Evolutionary conservation across 441 rosid species (phyloP).

Genomic region (Pelargonium cotyledonis): DNA sequence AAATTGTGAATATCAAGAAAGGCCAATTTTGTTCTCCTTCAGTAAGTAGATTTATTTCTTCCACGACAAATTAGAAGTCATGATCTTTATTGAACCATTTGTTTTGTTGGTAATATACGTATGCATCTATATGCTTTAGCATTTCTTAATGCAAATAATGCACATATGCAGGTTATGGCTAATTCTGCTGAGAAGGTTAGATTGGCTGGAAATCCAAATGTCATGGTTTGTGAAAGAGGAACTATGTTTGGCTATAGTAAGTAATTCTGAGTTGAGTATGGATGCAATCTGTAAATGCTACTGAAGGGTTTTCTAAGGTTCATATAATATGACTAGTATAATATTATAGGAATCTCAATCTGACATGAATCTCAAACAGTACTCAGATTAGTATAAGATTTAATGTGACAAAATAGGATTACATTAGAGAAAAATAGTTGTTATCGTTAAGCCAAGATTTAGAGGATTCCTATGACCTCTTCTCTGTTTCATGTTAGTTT

Average conservation of each 20-base stretch:
- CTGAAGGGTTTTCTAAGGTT: too few relatives aligned
- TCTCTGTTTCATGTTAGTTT: background rate
- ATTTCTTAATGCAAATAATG: conserved; percentile 10
- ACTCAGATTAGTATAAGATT: too few relatives aligned
- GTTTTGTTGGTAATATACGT: conserved; percentile 7
- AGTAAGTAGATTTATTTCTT: conserved; percentile 39
- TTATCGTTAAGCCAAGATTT: too few relatives aligned
- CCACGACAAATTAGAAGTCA: conserved; percentile 4
- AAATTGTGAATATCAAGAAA: conserved; percentile 77
- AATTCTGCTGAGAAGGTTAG: conserved; percentile 81
- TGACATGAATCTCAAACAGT: too few relatives aligned
- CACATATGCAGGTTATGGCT: conserved; percentile 58
- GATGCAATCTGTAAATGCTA: too few relatives aligned
- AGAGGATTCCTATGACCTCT: too few relatives aligned
- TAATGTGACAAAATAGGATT: too few relatives aligned
- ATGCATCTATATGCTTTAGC: conserved; percentile 1
- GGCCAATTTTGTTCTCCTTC: conserved; percentile 90
- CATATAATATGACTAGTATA: too few relatives aligned
- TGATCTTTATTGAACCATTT: conserved; percentile 10
- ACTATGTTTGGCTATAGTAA: conserved; percentile 97
- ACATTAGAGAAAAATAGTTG: too few relatives aligned
- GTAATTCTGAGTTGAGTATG: conserved; percentile 20
- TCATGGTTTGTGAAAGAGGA: conserved; percentile 94
- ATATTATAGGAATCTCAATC: too few relatives aligned
- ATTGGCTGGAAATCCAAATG: conserved; percentile 79